Percentiles rank a stretch among this genome's conserved stretches.
Evolutionary conservation across 179 eudicot genomes (phyloP).

Genomic region (Beta macrorhiza): DNA sequence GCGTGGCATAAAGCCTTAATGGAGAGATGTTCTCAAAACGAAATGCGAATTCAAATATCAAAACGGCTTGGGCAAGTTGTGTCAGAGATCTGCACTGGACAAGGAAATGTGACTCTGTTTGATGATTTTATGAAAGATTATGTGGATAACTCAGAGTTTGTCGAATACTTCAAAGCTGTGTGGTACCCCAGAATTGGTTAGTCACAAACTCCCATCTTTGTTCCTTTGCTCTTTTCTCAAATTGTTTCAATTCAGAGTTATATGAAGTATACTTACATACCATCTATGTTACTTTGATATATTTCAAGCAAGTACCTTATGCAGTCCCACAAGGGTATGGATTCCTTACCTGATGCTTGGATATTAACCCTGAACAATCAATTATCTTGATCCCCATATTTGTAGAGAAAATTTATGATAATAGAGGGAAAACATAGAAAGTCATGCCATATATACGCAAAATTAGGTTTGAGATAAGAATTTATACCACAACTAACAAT

Average conservation of each 20-base stretch:
- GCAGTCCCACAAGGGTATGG: not conserved
- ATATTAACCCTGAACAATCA: not conserved
- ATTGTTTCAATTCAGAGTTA: not conserved
- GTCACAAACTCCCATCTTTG: conserved; percentile 12
- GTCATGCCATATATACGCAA: too few species aligned
- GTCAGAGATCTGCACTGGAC: conserved; percentile 50
- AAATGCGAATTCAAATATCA: conserved; percentile 54
- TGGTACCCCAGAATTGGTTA: conserved; percentile 93
- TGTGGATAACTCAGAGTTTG: conserved; percentile 54
- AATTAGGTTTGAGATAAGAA: too few species aligned
- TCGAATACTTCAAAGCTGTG: conserved; percentile 82
- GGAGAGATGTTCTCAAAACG: conserved; percentile 59
- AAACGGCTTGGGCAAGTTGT: conserved; percentile 61
- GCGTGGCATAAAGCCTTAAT: conserved; percentile 89
- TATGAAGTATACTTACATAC: not conserved
- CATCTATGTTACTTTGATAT: not conserved
- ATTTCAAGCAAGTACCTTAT: not conserved
- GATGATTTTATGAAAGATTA: conserved; percentile 62
- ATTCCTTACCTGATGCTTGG: too few species aligned
- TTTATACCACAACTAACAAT: too few species aligned
- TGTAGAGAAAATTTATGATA: too few species aligned
- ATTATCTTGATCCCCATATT: too few species aligned
- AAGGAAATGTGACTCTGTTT: conserved; percentile 46
- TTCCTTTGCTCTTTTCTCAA: not conserved
- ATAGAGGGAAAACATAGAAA: too few species aligned